Evolutionary conservation across 2,329 filamentous ascomycete species (phyloP), one percentile per base, ranked within the genome.

Genomic region (Xylaria sp.): DNA sequence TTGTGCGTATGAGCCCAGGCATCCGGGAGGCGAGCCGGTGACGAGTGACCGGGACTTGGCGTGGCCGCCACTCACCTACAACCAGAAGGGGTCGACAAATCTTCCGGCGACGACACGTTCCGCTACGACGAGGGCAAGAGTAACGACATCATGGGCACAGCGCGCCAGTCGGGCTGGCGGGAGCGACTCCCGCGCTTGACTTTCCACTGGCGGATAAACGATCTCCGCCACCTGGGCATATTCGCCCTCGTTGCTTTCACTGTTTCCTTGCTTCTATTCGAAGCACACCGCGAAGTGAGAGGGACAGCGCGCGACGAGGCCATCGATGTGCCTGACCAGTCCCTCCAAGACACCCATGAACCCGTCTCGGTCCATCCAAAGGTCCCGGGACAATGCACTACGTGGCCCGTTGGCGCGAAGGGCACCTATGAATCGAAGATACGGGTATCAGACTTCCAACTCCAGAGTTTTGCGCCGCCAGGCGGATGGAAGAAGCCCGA

Each of bases 401-500:
- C 71, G 1, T 72, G 71, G 71, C 69, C 71, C 7, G 70, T 72
- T 19, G 54, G 49, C 29, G 17, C 9, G 9, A 56, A 69, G 1
- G 68, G 63, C 8, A 48, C 25, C 3, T 71, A 70, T 35, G 66
- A 59, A 15, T 11, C 61, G 2, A 23, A 19, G 4, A 7, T 17
- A 13, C 40, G 10, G 10, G 41, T 31, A 4, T 29, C 60, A 0
- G 52, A 37, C 49, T 10, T 58, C 43, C 48, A 31, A 25, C 67
- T 73, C 3, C 58, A 68, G 35, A 67, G 69, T 33, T 67, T 65
- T 37, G 69, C 66, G 15, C 72, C 72, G 3, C 54, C 58, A 19
- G 67, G 64, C 0, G 72, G 70, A 1, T 73, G 72, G 72, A 68
- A 68, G 65, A 74, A 72, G 56, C 71, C 71, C 0, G 43, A 56